Base-by-base conservation (phyloP, 2,329 filamentous ascomycete genomes). In the Clarireedia homoeocarpa region DNA sequence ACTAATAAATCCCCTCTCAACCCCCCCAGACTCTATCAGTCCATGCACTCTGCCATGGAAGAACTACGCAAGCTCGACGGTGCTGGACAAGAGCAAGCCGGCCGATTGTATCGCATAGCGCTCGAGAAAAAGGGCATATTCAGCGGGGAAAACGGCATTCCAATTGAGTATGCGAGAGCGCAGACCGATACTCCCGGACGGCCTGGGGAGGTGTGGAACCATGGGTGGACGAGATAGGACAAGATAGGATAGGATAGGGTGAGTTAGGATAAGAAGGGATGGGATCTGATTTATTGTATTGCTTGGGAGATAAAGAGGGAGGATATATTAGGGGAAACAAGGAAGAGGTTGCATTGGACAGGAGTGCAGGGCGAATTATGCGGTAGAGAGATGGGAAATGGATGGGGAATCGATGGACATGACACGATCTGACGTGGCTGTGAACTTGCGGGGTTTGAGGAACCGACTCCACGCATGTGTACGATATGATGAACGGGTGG, bases 41-140 rank as follows among this genome's bases (percentile, higher is more conserved):
- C 82, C 68, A 97, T 99, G 87, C 79, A 81, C 58, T 77, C 78
- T 46, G 92, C 94, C 24, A 95, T 89, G 73, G 94, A 97, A 76
- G 89, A 88, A 71, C 77, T 99, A 63, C 80, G 84, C 58, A 74
- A 74, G 60, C 80, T 81, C 1, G 75, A 77, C 26, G 38, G 81
- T 0, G 80, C 83, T 0, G 82, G 77, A 0, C 38, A 56, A n/a
- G 76, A 79, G 58, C 79, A 81, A 51, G 77, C 84, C 61, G 88
- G 88, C 0, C 84, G 87, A 66, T 71, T 99, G 67, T 99, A 91
- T 75, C 78, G 91, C 7, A 84, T 90, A 60, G 89, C 91, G 1
- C 90, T 96, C 86, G 84, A 88, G 73, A 97, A 96, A 83, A 88
- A 87, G 73, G 89, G 88, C 6, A 77, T 95, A 17, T 96, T 87